Conservation (phyloP, 768 basidiomycete genomes). For the Termitomyces sp. region DNA sequence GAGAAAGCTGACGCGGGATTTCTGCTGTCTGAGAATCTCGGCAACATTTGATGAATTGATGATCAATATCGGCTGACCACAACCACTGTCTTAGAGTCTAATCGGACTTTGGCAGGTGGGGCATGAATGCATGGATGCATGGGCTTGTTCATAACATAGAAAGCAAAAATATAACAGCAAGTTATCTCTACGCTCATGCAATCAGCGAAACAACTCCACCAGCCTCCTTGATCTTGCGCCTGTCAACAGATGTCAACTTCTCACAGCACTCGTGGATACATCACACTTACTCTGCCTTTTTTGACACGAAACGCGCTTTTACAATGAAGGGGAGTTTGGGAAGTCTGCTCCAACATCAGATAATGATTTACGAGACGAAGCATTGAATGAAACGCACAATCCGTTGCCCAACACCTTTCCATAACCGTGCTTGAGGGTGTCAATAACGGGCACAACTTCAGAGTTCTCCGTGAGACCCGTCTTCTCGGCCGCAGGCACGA, state of each 20-base stretch:
- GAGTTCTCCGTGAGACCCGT: constrained; percentile 65
- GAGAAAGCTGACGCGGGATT: constrained; percentile 6
- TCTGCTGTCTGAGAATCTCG: constrained; percentile 8
- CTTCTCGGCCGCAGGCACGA: constrained; percentile 84
- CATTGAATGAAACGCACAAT: constrained; percentile 41
- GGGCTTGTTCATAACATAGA: constrained; percentile 21
- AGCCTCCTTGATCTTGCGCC: constrained; percentile 83
- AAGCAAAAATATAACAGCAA: constrained; percentile 19
- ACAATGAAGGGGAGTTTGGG: constrained; percentile 94
- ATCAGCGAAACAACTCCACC: constrained; percentile 91
- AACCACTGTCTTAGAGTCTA: not conserved
- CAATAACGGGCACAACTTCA: constrained; percentile 91
- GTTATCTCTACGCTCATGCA: constrained; percentile 51
- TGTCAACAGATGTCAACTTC: constrained; percentile 13
- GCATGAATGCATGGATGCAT: constrained; percentile 14
- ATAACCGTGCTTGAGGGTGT: constrained; percentile 78
- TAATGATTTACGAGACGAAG: not conserved
- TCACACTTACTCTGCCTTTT: constrained; percentile 64
- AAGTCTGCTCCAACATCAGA: constrained; percentile 39
- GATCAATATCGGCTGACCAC: constrained; percentile 11
- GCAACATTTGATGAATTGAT: constrained; percentile 1
- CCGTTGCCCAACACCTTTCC: constrained; percentile 96
- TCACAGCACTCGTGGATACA: not conserved
- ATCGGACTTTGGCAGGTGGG: constrained; percentile 1
- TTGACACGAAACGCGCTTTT: constrained; percentile 94